These are phyloP conservation scores for Edaphochlamys debaryana DNA, from an alignment of 139 green algal species.

Conservation along the genomic window DNA sequence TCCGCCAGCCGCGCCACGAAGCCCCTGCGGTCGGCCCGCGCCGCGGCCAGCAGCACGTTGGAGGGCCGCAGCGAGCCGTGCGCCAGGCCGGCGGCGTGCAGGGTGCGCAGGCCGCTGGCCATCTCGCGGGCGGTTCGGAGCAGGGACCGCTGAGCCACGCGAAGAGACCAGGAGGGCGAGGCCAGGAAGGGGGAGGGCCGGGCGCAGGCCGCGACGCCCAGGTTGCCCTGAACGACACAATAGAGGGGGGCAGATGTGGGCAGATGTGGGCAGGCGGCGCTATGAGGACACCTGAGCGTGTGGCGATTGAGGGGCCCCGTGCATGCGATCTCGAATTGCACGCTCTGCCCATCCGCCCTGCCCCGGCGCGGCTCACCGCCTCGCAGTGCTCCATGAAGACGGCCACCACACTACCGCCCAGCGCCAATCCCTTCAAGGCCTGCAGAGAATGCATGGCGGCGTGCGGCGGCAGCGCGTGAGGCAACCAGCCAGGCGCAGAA, in stretches of 20 bases:
- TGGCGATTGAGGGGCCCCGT: not conserved
- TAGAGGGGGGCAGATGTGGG: not conserved
- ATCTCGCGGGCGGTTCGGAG: constrained; percentile 35
- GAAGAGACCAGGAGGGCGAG: not conserved
- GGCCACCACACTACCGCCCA: no score
- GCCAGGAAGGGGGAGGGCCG: not conserved
- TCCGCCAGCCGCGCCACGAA: not conserved
- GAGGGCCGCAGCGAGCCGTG: not conserved
- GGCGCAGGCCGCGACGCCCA: not conserved
- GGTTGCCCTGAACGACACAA: not conserved
- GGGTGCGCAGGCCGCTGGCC: constrained; percentile 34
- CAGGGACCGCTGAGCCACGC: not conserved
- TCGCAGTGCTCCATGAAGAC: not conserved
- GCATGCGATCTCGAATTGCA: not conserved
- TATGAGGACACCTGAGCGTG: no score
- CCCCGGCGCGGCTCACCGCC: no score
- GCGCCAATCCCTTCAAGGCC: no score
- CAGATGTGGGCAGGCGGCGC: no score
- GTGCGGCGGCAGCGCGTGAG: no score
- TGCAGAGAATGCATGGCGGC: no score
- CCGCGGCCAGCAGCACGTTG: not conserved
- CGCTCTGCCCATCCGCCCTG: no score
- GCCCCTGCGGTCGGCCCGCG: not conserved
- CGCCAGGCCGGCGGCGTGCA: constrained; percentile 59
- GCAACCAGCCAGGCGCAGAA: no score